Conservation (phyloP, 495 filamentous ascomycete genomes). For the Aspergillus hancockii region DNA sequence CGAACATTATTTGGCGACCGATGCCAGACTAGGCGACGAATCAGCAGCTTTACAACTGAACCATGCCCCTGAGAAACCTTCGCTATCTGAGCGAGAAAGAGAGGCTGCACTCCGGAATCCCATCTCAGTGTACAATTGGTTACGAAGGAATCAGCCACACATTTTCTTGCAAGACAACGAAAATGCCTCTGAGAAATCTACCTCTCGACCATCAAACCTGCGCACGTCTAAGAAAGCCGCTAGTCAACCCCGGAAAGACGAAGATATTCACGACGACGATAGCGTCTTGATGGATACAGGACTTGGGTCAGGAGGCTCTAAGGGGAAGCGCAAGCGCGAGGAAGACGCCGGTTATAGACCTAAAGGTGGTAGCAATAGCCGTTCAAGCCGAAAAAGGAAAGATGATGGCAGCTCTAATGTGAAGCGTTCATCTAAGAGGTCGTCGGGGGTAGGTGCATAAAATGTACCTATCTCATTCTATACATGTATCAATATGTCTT, state of each 20-base stretch:
- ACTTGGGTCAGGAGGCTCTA: constrained; percentile 36
- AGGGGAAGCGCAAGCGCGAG: constrained; percentile 58
- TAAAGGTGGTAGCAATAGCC: constrained; percentile 64
- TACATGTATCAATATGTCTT: background rate
- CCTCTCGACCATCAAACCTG: constrained; percentile 40
- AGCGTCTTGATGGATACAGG: constrained; percentile 44
- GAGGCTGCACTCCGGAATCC: constrained; percentile 75
- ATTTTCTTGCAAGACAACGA: constrained; percentile 84
- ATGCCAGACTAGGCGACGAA: constrained; percentile 60
- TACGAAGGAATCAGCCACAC: constrained; percentile 78
- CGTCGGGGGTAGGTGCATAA: constrained; percentile 26
- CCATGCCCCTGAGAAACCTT: constrained; percentile 40
- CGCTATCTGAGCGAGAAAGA: constrained; percentile 49
- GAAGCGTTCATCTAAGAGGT: constrained; percentile 39
- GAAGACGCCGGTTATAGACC: constrained; percentile 73
- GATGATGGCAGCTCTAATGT: constrained; percentile 41
- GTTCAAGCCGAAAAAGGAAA: constrained; percentile 67
- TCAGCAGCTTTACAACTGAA: constrained; percentile 37
- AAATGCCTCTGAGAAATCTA: constrained; percentile 60
- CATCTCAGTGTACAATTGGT: constrained; percentile 87
- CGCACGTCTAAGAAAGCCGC: constrained; percentile 43
- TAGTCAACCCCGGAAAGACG: constrained; percentile 47
- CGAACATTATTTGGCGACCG: constrained; percentile 72
- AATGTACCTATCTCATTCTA: background rate
- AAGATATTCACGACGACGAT: constrained; percentile 55